These are phyloP conservation scores for Cryptococcus sp. DNA, from an alignment of 1,284 basidiomycete species.

Conservation along the genomic window DNA sequence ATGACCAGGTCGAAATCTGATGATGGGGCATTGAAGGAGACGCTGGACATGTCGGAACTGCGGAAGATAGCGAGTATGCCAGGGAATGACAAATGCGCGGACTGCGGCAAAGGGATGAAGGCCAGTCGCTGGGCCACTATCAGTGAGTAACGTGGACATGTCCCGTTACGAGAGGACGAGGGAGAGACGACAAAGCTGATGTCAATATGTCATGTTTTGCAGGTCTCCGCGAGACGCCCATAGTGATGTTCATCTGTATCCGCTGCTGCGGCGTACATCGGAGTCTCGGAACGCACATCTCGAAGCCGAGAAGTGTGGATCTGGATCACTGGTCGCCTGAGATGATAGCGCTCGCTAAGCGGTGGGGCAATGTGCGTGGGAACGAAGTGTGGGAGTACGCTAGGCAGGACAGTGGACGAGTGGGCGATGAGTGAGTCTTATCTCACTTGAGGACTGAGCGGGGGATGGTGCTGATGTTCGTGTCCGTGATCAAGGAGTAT, in stretches of 20 bases:
- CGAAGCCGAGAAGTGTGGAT: constrained; percentile 58
- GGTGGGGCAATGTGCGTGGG: constrained; percentile 54
- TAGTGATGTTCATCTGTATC: constrained; percentile 59
- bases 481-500: constrained; percentile 32
- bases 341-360: constrained; percentile 44
- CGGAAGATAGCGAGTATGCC: constrained; percentile 44
- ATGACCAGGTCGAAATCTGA: not conserved
- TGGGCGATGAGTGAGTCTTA: constrained; percentile 46
- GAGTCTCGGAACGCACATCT: constrained; percentile 58
- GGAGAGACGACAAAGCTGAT: not conserved
- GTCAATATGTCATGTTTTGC: not conserved
- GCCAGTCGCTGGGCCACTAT: constrained; percentile 51
- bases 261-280: constrained; percentile 58
- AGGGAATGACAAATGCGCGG: constrained; percentile 55
- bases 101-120: constrained; percentile 53
- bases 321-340: constrained; percentile 57
- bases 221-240: constrained; percentile 50
- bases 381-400: constrained; percentile 53
- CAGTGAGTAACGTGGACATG: constrained; percentile 30
- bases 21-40: constrained; percentile 9
- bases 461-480: not conserved
- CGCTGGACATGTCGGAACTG: constrained; percentile 44
- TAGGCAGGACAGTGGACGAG: constrained; percentile 6
- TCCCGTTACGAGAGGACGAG: too few relatives aligned
- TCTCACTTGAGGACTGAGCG: not conserved